Base-by-base conservation (phyloP, 2,329 filamentous ascomycete species). In the Apiospora phragmitis region DNA sequence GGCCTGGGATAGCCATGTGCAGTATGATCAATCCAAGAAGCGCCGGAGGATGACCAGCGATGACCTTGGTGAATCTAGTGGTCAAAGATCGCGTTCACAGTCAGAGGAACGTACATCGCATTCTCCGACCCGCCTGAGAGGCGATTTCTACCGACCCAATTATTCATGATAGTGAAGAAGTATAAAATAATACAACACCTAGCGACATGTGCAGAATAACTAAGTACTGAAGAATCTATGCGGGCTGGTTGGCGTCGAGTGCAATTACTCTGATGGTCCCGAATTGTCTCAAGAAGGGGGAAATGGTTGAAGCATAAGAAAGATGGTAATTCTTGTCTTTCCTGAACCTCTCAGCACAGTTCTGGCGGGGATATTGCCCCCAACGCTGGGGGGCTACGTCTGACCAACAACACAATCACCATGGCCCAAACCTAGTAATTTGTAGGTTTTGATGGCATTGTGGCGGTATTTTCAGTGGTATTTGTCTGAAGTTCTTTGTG, bases 1-100 rank as follows among this genome's bases (percentile, higher is more conserved):
- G 68, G 91, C 92, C 65, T 98, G 94, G 94, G 95, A 98, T 82
- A 84, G 87, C 24, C 85, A 90, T 73, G 93, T 95, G 18, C 93
- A 95, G 80, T 97, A 97, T 62, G 41, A 43, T 5, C 41, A 55
- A 12, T 32, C 67, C 21, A 68, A 38, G 45, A 68, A 68, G 67
- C 65, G 65, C 26, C 65, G 65, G 32, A 62, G 55, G 55, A 12
- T 12, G 8, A 21, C 55, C 4, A 38, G 21, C 32, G 55, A 62
- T 21, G 55, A 62, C 18, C 8, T 5, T 62, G 55, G 24, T n/a
- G 55, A 38, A n/a, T 9, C 55, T n/a, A 38, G 32, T 62, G 32
- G 32, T 14, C 55, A 38, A 21, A 62, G 55, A 38, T 62, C 55
- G 5, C 55, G 55, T 62, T n/a, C 55, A 4, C 32, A 21, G 18